Percentiles rank a stretch among this genome's conserved stretches.
Evolutionary conservation across 73 alveolate genomes (phyloP).

Genomic region (Blepharisma stoltei): DNA sequence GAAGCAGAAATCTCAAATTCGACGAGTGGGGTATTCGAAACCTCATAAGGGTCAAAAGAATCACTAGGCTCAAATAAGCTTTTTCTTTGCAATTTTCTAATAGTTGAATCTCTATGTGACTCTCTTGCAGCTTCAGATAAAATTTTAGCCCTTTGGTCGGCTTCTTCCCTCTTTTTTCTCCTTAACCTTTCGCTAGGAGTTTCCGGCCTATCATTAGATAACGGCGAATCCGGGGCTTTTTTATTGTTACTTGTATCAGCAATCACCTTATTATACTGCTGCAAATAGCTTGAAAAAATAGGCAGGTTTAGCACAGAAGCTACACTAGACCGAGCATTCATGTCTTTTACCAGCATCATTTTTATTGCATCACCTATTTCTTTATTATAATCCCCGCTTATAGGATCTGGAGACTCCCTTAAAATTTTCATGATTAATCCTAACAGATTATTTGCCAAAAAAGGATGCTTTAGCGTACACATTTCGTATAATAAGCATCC

Average conservation of each 20-base stretch:
- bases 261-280: background rate
- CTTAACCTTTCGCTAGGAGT: too few species aligned
- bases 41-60: too few species aligned
- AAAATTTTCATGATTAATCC: conserved; percentile 73
- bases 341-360: conserved; percentile 55
- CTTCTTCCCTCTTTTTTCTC: conserved; percentile 13
- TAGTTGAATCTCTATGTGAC: too few species aligned
- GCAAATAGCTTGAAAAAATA: background rate
- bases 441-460: conserved; percentile 71
- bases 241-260: background rate
- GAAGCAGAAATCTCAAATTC: too few species aligned
- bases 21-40: too few species aligned
- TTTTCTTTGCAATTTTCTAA: too few species aligned
- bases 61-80: too few species aligned
- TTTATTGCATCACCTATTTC: conserved; percentile 54
- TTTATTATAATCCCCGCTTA: conserved; percentile 62
- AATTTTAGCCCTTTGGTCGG: background rate
- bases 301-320: conserved; percentile 50
- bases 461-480: conserved; percentile 78
- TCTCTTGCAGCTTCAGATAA: too few species aligned
- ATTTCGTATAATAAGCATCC: conserved; percentile 90
- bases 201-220: too few species aligned
- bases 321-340: conserved; percentile 62
- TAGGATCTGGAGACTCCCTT: conserved; percentile 69
- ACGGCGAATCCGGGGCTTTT: background rate